phyloP scores from a whole-genome alignment of 352 stramenopile species.

The Phytopythium boreale region DNA sequence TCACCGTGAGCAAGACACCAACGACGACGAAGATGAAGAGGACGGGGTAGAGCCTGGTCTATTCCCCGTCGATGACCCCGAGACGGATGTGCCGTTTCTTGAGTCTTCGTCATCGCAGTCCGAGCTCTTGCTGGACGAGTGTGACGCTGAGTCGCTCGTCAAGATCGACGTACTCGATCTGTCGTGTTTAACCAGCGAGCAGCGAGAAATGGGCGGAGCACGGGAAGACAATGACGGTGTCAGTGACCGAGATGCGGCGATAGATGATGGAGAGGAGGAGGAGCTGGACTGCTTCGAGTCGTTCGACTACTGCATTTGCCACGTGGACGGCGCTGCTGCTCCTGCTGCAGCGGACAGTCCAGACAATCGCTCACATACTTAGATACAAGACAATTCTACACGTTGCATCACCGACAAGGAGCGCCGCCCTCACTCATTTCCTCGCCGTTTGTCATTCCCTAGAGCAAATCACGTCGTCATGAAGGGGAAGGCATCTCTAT shows the following conservation, averaged over 20 bases:
- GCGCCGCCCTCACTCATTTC: too few species aligned
- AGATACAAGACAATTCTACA: not conserved
- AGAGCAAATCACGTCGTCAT: not conserved
- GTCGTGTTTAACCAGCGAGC: not conserved
- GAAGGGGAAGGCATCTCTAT: not conserved
- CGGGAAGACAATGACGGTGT: not conserved
- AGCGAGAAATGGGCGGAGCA: not conserved
- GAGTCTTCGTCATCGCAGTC: not conserved
- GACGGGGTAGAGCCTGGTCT: not conserved
- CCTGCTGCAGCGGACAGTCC: not conserved
- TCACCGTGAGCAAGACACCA: too few species aligned
- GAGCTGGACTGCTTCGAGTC: conserved; percentile 6
- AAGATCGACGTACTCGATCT: not conserved
- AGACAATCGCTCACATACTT: not conserved
- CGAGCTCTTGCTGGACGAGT: not conserved
- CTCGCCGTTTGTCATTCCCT: not conserved
- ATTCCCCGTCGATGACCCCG: not conserved
- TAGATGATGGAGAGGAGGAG: not conserved
- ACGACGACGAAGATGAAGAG: not conserved
- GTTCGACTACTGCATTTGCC: conserved; percentile 9
- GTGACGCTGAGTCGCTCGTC: not conserved
- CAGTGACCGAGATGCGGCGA: too few species aligned
- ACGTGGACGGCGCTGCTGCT: not conserved
- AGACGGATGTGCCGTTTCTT: not conserved
- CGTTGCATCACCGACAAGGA: not conserved